Base-by-base conservation (phyloP, 768 basidiomycete species). In the Mycena pura region DNA sequence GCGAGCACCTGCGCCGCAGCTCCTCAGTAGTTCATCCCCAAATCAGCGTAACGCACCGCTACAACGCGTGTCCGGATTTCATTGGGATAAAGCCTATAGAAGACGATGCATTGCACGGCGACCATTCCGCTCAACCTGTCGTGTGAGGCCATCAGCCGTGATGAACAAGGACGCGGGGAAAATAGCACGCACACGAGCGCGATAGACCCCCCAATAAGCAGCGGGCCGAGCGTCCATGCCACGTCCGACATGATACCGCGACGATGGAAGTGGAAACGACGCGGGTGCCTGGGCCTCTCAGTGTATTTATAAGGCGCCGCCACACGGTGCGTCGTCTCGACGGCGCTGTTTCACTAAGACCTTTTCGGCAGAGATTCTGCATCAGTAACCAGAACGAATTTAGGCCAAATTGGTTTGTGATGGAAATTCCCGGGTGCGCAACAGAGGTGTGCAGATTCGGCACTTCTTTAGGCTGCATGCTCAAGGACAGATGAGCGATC, bases 41-140 rank as follows among this genome's bases (percentile, higher is more conserved):
- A 8, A 28, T 15, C 4, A 11, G 15, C 7, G 21, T 15, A 44
- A 60, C 57, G 38, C 55, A 67, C 67, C 59, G 52, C 66, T 4
- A 24, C 17, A n/a, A 36, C 50, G 15, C 44, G 43, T 13, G 29
- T 19, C 28, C 50, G 28, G 17, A 39, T 39, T 41, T 68, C 67
- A 19, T 57, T 45, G 7, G 65, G 54, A 43, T 66, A 66, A 9
- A 68, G 46, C 38, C 57, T 57, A 46, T 47, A 66, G 50, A 52
- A 68, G 6, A 68, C 27, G 32, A 68, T 63, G 21, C 49, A 57
- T 53, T 68, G 67, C 9, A 68, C 60, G 14, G 52, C n/a, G 40
- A 68, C 34, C 29, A 63, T 54, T 15, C 67, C 67, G 48, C 67
- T 68, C 40, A 68, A 44, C 27, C 67, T 68, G 53, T 10, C 22